Evolutionary conservation across 805 yeast genomes (phyloP).

Genomic region (Cyberlindnera maritima): DNA sequence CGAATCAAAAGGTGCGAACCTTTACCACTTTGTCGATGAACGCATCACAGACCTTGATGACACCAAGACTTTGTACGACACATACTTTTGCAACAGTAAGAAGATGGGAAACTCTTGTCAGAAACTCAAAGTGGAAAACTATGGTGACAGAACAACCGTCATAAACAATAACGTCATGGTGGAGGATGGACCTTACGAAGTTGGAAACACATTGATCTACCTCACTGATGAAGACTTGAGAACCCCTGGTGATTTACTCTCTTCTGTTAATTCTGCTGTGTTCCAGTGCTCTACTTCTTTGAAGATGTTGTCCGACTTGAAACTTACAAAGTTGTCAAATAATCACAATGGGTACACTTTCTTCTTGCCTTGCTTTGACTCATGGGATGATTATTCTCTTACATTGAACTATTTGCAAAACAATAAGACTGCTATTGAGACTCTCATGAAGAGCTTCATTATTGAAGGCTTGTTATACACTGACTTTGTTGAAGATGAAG

Average conservation of each 20-base stretch:
- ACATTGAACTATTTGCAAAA: slow-evolving; percentile 54
- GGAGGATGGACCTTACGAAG: slow-evolving; percentile 38
- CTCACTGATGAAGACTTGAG: slow-evolving; percentile 56
- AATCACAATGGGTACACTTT: slow-evolving; percentile 68
- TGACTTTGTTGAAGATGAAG: slow-evolving; percentile 40
- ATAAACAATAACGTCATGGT: slow-evolving; percentile 60
- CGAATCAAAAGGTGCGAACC: slow-evolving; percentile 35
- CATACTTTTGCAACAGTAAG: slow-evolving; percentile 54
- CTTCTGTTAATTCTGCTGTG: slow-evolving; percentile 58
- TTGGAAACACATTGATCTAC: slow-evolving; percentile 69
- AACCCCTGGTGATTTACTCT: slow-evolving; percentile 62
- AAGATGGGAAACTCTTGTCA: slow-evolving; percentile 66
- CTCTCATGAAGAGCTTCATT: slow-evolving; percentile 55
- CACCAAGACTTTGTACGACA: slow-evolving; percentile 37
- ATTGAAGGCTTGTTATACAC: slow-evolving; percentile 66
- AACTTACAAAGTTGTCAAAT: slow-evolving; percentile 48
- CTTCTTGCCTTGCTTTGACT: slow-evolving; percentile 70
- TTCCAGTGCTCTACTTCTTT: slow-evolving; percentile 65
- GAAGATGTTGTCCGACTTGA: slow-evolving; percentile 49
- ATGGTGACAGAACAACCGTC: slow-evolving; percentile 30
- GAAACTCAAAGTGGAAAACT: slow-evolving; percentile 45
- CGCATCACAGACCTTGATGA: slow-evolving; percentile 33
- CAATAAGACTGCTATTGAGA: slow-evolving; percentile 49
- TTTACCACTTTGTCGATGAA: slow-evolving; percentile 65
- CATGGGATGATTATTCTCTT: slow-evolving; percentile 68